These are phyloP conservation scores for Phytophthora idaei DNA, from an alignment of 352 stramenopile species.

Conservation along the genomic window DNA sequence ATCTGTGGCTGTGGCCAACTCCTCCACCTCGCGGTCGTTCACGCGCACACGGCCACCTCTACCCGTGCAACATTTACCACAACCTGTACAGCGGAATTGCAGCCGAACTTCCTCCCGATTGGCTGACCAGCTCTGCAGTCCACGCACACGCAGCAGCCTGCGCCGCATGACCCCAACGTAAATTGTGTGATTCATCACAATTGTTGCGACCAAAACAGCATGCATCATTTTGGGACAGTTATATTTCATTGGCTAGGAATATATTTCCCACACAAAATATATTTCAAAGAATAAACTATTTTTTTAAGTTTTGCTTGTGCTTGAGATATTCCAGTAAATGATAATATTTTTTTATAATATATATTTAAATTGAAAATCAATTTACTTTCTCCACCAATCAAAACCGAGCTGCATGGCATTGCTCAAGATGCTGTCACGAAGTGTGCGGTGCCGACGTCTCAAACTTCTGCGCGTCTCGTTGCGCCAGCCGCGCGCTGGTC, in stretches of 20 bases:
- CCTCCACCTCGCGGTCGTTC: constrained; percentile 61
- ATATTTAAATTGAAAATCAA: too few relatives aligned
- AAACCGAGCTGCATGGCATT: background rate
- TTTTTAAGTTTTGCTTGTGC: too few relatives aligned
- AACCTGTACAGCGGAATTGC: constrained; percentile 74
- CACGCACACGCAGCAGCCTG: background rate
- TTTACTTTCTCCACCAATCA: constrained; percentile 4
- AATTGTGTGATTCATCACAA: too few relatives aligned
- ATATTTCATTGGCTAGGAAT: background rate
- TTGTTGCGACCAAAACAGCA: background rate
- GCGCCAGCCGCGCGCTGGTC: constrained; percentile 17
- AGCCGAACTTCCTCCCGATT: constrained; percentile 46
- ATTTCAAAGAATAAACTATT: too few relatives aligned
- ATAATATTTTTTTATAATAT: too few relatives aligned
- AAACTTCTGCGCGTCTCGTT: background rate
- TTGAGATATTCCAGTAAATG: too few relatives aligned
- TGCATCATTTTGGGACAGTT: background rate
- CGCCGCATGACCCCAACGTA: too few relatives aligned
- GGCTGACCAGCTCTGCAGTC: constrained; percentile 45
- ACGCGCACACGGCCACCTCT: constrained; percentile 69
- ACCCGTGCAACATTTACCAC: constrained; percentile 82
- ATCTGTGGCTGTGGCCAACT: constrained; percentile 42
- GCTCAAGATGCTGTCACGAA: constrained; percentile 23
- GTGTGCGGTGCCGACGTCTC: constrained; percentile 25
- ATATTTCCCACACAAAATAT: too few relatives aligned